phyloP scores from a whole-genome alignment of 148 eudicot genomes.

The Camellia japonica region DNA sequence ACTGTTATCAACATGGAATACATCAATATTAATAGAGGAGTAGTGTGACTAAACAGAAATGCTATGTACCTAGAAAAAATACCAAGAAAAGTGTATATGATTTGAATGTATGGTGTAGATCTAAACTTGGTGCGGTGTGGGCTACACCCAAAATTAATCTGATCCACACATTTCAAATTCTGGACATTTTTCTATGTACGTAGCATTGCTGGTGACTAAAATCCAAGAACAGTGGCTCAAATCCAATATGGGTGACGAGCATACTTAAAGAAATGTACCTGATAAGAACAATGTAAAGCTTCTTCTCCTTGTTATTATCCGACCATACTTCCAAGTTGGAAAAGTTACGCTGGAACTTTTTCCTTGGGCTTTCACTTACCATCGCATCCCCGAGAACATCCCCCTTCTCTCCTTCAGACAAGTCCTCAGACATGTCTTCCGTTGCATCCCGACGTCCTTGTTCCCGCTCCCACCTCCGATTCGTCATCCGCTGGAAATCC shows the following conservation, averaged over 20 bases:
- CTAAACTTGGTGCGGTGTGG: too few relatives aligned
- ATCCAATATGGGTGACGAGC: not conserved
- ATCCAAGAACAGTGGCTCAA: not conserved
- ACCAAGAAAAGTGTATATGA: too few relatives aligned
- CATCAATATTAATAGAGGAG: not conserved
- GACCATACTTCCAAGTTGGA: slow-evolving; percentile 60
- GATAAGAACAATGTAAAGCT: slow-evolving; percentile 64
- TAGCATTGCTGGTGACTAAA: too few relatives aligned
- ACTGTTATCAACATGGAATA: too few relatives aligned
- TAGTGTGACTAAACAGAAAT: not conserved
- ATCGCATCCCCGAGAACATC: slow-evolving; percentile 40
- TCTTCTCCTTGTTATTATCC: slow-evolving; percentile 62
- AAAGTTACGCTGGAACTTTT: slow-evolving; percentile 35
- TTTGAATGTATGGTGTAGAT: too few relatives aligned
- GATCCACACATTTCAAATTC: too few relatives aligned
- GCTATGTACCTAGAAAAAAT: too few relatives aligned
- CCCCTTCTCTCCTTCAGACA: slow-evolving; percentile 68
- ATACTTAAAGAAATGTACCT: slow-evolving; percentile 34
- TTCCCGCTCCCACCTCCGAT: slow-evolving; percentile 55
- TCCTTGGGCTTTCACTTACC: slow-evolving; percentile 45
- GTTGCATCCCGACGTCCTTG: slow-evolving; percentile 63
- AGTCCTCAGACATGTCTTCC: slow-evolving; percentile 68
- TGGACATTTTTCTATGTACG: too few relatives aligned
- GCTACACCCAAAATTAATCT: too few relatives aligned
- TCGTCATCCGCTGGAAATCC: slow-evolving; percentile 47